Evolutionary conservation across 1,284 basidiomycete genomes (phyloP), one percentile per base, ranked within the genome.

Genomic region (Athelia sp.): DNA sequence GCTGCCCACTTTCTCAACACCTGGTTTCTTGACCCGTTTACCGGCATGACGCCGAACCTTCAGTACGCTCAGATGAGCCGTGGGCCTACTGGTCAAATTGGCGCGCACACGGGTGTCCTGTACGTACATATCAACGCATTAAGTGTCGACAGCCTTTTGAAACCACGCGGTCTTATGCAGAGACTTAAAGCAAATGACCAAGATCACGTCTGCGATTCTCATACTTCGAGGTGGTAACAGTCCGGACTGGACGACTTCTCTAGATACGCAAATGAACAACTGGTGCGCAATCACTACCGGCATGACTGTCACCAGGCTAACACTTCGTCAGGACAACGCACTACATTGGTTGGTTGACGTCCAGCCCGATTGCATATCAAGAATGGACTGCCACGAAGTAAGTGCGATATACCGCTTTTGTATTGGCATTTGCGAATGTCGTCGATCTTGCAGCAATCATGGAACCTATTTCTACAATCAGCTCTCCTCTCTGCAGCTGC

Each of bases 31-130:
- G 70, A 84, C 53, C 52, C 69, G 0, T 65, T 63, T 4, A 85
- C 82, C 1, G 68, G 61, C 19, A 85, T 88, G 80, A 82, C 84
- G 55, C 85, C 86, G 2, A 81, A 85, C 59, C 67, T 88, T 50
- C 74, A 82, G 55, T 88, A 77, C 57, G 82, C 75, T 0, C 85
- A 89, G 59, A 72, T 84, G 62, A 62, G 78, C 26, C 75, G 86
- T 4, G 86, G 86, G 0, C 83, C 82, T 3, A 64, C 60, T 17
- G 74, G 74, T 15, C 74, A 77, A 52, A 55, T 60, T 1, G 83
- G 82, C 24, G 71, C 72, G 22, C 77, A 77, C 59, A 83, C 80
- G 15, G 84, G 84, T 36, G 66, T 86, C 29, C 68, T 87, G 36
- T 40, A n/a, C 36, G 6, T 29, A 29, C 13, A 29, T 29, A 6